Base-by-base conservation (phyloP, 148 eudicot species). In the Chenopodium quinoa region DNA sequence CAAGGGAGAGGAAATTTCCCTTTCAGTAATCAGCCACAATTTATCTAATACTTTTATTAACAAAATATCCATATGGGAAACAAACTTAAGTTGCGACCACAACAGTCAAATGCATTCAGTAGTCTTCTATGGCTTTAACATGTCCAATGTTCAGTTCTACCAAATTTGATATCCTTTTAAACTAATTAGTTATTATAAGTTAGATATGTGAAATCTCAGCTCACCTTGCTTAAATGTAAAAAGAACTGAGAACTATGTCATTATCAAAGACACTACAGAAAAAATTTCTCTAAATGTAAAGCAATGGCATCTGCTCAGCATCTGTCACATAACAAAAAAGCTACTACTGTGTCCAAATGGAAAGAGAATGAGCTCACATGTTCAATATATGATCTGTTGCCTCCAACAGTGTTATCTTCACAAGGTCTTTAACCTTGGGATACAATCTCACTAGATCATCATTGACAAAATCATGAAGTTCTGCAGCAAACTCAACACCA, bases 401-500 rank as follows among this genome's bases (percentile, higher is more conserved):
- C 82, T 91, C 94, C 67, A 91, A 79, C 80, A 91, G 89, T 34
- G 94, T 89, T 64, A 91, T 91, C 77, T 88, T 89, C 47, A 88
- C 91, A 27, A 84, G 81, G 31, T 86, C 86, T 71, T 91, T 89
- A 11, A 84, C 88, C 74, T 82, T 82, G 44, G 94, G 92, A 80
- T 91, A 91, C 75, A 89, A 76, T 50, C 66, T 88, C 20, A 81
- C 89, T 67, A 91, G 67, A 85, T 91, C 94, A 40, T 90, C 94
- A 65, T 47, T 86, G 58, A 91, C 89, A 84, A 79, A 90, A 79
- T 91, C 94, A 78, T 91, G 94, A 79, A 90, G 90, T 82, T 91
- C 91, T 1, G 94, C 93, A 5, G 93, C 91, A 84, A 90, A 91
- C 86, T 91, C 94, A 40, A 91, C 94, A 56, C 94, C 94, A 16